Conservation (phyloP, 139 green algal species). For the Dunaliella primolecta region DNA sequence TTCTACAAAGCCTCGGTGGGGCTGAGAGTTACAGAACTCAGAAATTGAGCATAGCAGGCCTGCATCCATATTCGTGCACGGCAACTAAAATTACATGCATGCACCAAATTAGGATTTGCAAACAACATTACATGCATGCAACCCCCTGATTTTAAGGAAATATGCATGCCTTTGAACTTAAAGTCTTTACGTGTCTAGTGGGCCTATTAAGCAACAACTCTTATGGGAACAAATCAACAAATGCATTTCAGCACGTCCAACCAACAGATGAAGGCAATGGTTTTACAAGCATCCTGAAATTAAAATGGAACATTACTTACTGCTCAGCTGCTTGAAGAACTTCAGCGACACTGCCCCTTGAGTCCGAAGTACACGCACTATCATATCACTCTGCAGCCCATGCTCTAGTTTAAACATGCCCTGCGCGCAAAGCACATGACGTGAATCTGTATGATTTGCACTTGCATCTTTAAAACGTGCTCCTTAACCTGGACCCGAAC, state of each 20-base stretch:
- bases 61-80: not conserved
- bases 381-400: not conserved
- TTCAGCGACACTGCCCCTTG: not conserved
- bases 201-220: not conserved
- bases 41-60: not conserved
- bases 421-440: not conserved
- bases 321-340: slow-evolving; percentile 1
- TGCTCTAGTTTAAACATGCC: not conserved
- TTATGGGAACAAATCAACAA: not conserved
- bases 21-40: not conserved
- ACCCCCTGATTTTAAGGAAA: not conserved
- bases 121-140: not conserved
- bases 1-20: not conserved
- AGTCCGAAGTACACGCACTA: not conserved
- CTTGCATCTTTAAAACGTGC: not conserved
- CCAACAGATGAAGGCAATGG: not conserved
- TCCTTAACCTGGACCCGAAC: no score
- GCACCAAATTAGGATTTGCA: not conserved
- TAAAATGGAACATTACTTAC: not conserved
- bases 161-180: not conserved
- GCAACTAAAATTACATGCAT: not conserved
- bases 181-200: not conserved
- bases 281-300: not conserved
- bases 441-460: not conserved
- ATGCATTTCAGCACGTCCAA: not conserved